These are phyloP conservation scores for Onygenales sp. DNA, from an alignment of 2,329 filamentous ascomycete species.

Conservation along the genomic window DNA sequence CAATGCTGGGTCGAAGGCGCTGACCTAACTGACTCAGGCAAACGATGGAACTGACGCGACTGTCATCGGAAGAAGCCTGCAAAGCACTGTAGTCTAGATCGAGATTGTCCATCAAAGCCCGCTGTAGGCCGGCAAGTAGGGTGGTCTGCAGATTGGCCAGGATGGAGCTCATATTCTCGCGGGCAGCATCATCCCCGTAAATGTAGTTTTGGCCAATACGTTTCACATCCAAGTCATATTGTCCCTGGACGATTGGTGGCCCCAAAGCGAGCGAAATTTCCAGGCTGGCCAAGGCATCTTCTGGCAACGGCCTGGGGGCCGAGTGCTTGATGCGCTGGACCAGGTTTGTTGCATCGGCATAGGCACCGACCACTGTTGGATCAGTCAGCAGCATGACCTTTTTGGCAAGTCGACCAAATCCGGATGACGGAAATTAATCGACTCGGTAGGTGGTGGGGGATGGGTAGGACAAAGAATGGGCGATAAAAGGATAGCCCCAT, in stretches of 20 bases:
- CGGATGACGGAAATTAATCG: neutral
- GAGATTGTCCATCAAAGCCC: conserved; percentile 21
- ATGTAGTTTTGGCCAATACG: conserved; percentile 27
- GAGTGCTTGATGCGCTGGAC: conserved; percentile 8
- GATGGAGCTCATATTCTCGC: conserved; percentile 31
- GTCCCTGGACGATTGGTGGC: conserved; percentile 24
- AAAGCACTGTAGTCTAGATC: conserved; percentile 23
- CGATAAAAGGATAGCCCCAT: neutral
- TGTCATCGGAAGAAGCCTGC: conserved; percentile 26
- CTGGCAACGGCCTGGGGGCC: neutral
- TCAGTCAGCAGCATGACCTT: neutral
- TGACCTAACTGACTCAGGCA: conserved; percentile 28
- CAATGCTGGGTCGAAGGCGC: conserved; percentile 14
- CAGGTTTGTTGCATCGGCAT: conserved; percentile 8
- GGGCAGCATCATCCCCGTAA: conserved; percentile 26
- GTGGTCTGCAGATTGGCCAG: conserved; percentile 28
- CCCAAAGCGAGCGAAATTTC: conserved; percentile 27
- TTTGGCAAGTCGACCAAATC: neutral
- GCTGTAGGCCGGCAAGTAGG: conserved; percentile 24
- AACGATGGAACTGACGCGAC: conserved; percentile 25
- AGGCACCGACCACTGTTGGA: conserved; percentile 8
- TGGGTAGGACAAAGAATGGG: neutral
- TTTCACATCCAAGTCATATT: conserved; percentile 25
- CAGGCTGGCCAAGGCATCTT: conserved; percentile 12
- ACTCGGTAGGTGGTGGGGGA: neutral